Base-by-base conservation (phyloP, 2,329 filamentous ascomycete species). In the Talaromyces islandicus region DNA sequence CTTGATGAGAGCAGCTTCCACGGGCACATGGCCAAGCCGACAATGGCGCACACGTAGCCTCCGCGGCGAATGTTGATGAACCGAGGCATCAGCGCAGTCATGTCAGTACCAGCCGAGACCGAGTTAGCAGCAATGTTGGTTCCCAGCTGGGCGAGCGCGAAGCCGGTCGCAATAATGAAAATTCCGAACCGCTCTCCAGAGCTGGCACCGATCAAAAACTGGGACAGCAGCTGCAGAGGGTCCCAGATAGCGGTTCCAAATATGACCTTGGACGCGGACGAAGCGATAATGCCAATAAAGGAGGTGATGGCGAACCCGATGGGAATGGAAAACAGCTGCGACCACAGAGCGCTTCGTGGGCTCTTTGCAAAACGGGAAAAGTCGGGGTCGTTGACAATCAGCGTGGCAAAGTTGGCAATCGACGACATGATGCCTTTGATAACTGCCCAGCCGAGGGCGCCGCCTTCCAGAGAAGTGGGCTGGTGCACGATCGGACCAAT, bases 121-220 rank as follows among this genome's bases (percentile, higher is more conserved):
- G 87, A 90, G 76, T 95, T 96, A 60, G 91, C 91, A 0, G 90
- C 89, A 65, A 95, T 92, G 68, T 95, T 95, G 43, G 91, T 94
- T 17, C 90, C 91, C 2, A 95, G 81, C 73, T 94, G 90, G 6
- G 91, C 91, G 9, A 95, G 83, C 0, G 89, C 83, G 66, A 92
- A 92, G 1, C 87, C 86, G 1, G 80, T 69, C 0, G 88, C 80
- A 64, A 92, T 90, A 60, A 92, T 77, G 69, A 92, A 92, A 57
- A 91, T 87, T 48, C 88, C 89, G 56, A 90, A 90, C 38, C 89
- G 84, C 70, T 90, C 85, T 0, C 74, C 85, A 0, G 87, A 85
- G 62, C 83, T 84, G 55, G 88, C 88, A 57, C 89, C 87, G 19
- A 88, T 77, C 60, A 91, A 81, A 71, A 91, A 91, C 52, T 73